phyloP scores from a whole-genome alignment of 2,329 filamentous ascomycete genomes.

The Cercospora sesami region DNA sequence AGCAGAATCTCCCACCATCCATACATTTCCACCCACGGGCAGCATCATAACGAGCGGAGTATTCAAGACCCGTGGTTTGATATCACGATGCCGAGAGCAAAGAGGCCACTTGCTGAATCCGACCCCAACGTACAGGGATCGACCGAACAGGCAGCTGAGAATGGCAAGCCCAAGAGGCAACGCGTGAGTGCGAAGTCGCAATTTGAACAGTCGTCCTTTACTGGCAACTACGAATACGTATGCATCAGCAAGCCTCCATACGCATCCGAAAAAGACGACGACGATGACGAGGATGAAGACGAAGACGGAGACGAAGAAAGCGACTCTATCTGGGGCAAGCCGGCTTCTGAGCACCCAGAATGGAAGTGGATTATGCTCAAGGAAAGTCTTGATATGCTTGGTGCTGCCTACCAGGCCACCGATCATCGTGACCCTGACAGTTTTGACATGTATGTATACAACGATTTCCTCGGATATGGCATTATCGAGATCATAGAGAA shows the following conservation, averaged over 20 bases:
- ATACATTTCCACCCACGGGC: background rate
- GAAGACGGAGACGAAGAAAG: background rate
- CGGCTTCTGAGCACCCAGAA: constrained; percentile 11
- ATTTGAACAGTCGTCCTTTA: constrained; percentile 11
- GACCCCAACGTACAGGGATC: constrained; percentile 9
- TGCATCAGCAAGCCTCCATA: constrained; percentile 14
- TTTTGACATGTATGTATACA: background rate
- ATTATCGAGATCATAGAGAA: constrained; percentile 16
- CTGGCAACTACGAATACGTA: constrained; percentile 13
- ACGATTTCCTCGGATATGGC: constrained; percentile 10
- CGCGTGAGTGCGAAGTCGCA: constrained; percentile 13
- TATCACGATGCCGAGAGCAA: constrained; percentile 10
- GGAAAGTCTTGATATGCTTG: constrained; percentile 12
- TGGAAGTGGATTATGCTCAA: constrained; percentile 17
- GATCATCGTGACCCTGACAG: background rate
- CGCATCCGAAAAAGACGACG: background rate
- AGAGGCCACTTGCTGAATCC: constrained; percentile 9
- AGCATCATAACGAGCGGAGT: background rate
- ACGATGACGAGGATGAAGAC: background rate
- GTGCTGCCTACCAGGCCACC: constrained; percentile 3
- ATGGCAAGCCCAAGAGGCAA: constrained; percentile 13
- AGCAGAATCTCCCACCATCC: background rate
- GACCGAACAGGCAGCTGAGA: background rate
- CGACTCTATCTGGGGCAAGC: background rate
- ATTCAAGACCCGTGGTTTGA: background rate